Evolutionary conservation across 805 yeast species (phyloP), one percentile per base, ranked within the genome.

Genomic region (Metschnikowia gruessii): DNA sequence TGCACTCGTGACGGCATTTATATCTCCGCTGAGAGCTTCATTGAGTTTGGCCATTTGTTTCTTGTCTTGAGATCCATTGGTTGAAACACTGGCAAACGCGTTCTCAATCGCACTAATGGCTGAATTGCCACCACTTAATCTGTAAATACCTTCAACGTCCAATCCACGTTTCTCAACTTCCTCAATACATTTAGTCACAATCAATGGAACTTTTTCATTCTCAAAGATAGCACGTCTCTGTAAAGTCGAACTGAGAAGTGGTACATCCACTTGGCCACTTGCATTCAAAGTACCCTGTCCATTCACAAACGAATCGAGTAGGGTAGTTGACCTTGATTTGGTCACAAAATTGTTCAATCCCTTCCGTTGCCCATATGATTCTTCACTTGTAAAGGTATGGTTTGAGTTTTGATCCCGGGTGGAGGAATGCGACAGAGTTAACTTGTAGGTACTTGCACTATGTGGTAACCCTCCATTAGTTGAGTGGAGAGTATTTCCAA

Each of bases 1-100:
- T 10, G 94, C 87, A 32, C 90, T 82, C 0, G 97, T 83, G 2
- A 90, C 83, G 0, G 95, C 96, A 64, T 88, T 82, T 28, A 92
- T 81, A 68, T 94, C 99, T 43, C 82, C 81, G 37, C 64, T 62
- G 45, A 80, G 60, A n/a, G 54, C 54, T 11, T 72, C 77, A 29
- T 62, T 56, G 42, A 70, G 55, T 48, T 57, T 62, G 15, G 53
- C 50, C 55, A 66, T 47, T 40, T 60, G 63, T 46, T 61, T 67
- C 12, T 69, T 75, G 51, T 67, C 74, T 18, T 55, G 52, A 18
- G 59, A 62, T 11, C 59, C 56, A 35, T 55, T 58, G 9, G 62
- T 48, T 3, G 63, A 45, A 9, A 58, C 51, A n/a, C 62, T 65
- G 3, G 66, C 62, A 56, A 72, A 72, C 1, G 75, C 71, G 42